These are phyloP conservation scores for Salvia hispanica DNA, from an alignment of 257 asterid genomes.

Conservation along the genomic window DNA sequence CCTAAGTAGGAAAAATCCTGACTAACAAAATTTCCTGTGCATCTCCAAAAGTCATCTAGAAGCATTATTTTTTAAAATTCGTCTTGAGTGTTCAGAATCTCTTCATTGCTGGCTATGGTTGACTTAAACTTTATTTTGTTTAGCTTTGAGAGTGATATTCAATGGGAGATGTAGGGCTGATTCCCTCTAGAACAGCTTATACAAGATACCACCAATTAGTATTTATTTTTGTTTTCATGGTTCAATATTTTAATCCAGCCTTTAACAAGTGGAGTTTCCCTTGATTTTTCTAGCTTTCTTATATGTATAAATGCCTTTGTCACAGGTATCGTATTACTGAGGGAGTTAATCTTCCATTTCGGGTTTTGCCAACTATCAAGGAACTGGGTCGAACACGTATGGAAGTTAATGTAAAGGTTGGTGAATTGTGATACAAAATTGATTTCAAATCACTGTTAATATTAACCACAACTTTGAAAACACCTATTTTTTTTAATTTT, in stretches of 20 bases:
- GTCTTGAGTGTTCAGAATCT: slow-evolving; percentile 3
- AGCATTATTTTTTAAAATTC: neutral
- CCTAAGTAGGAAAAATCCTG: slow-evolving; percentile 7
- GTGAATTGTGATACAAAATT: slow-evolving; percentile 32
- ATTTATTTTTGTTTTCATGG: neutral
- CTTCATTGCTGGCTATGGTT: neutral
- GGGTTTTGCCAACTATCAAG: slow-evolving; percentile 97
- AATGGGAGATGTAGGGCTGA: slow-evolving; percentile 3
- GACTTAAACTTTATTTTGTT: neutral
- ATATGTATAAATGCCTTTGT: slow-evolving; percentile 31
- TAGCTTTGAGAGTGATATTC: slow-evolving; percentile 20
- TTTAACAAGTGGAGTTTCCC: slow-evolving; percentile 10
- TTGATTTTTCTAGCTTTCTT: slow-evolving; percentile 27
- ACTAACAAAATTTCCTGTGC: slow-evolving; percentile 3
- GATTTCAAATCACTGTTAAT: neutral
- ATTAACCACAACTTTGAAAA: neutral
- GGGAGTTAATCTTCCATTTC: slow-evolving; percentile 99
- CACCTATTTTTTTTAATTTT: slow-evolving; percentile 31
- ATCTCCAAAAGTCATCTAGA: slow-evolving; percentile 1
- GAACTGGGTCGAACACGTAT: slow-evolving; percentile 98
- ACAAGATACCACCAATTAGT: neutral
- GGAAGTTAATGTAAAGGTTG: slow-evolving; percentile 99
- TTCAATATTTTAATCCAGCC: neutral
- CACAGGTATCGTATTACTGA: slow-evolving; percentile 93
- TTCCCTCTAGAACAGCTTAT: slow-evolving; percentile 19